Evolutionary conservation across 345 rosid genomes (phyloP).

Genomic region (Corchorus olitorius): DNA sequence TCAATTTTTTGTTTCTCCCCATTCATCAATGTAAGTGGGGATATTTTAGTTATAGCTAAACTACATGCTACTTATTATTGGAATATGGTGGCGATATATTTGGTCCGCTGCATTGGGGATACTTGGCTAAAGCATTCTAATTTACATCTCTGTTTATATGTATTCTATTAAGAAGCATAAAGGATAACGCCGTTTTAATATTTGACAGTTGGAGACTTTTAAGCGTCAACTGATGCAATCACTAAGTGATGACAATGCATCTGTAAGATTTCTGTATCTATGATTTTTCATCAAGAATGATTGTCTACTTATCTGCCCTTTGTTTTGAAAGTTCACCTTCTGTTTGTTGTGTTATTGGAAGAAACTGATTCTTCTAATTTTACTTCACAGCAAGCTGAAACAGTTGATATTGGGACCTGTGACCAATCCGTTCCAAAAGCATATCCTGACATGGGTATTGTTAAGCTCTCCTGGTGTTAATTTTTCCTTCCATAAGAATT

Average conservation of each 20-base stretch:
- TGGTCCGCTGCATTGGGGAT: no score
- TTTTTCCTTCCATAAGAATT: neutral
- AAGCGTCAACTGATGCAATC: conserved; percentile 96
- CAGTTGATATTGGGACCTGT: conserved; percentile 66
- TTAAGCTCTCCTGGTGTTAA: conserved; percentile 12
- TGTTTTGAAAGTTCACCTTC: neutral
- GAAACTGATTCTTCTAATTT: conserved; percentile 14
- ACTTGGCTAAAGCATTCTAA: no score
- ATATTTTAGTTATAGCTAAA: neutral
- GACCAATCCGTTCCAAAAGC: conserved; percentile 62
- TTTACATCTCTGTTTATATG: neutral
- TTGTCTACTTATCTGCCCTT: neutral
- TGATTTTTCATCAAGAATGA: neutral
- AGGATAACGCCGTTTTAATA: neutral
- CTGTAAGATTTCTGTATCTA: conserved; percentile 50
- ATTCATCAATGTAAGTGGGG: neutral
- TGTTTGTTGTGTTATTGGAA: neutral
- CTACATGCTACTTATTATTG: neutral
- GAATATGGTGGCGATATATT: neutral
- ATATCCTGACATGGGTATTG: conserved; percentile 58
- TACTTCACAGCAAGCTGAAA: conserved; percentile 51
- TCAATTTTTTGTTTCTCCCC: neutral
- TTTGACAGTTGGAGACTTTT: conserved; percentile 75
- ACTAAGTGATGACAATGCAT: conserved; percentile 66
- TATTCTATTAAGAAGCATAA: neutral